Conservation (phyloP, 1,284 basidiomycete genomes). For the Melanopsichium pennsylvanicum region DNA sequence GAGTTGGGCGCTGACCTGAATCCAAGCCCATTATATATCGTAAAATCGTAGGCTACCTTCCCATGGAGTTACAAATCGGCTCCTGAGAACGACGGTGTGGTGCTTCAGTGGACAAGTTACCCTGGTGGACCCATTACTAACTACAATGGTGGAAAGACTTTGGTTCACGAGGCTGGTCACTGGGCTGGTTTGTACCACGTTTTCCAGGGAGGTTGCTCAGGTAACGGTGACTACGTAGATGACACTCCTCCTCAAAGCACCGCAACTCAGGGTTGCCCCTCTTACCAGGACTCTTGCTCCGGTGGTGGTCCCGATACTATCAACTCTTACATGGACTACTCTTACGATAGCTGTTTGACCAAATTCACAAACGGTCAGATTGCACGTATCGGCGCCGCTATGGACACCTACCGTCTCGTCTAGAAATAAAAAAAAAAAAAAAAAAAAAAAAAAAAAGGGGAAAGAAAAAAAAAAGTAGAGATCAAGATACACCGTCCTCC, state of each 20-base stretch:
- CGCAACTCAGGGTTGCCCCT: slow-evolving; percentile 38
- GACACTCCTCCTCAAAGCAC: slow-evolving; percentile 68
- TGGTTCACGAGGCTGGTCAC: slow-evolving; percentile 70
- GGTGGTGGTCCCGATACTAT: slow-evolving; percentile 35
- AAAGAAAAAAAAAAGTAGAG: too few species aligned
- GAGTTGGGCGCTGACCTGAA: too few species aligned
- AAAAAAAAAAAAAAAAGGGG: too few species aligned
- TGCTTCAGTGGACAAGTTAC: slow-evolving; percentile 17
- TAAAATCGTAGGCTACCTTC: slow-evolving; percentile 70
- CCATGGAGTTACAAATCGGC: slow-evolving; percentile 54
- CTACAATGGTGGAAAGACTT: slow-evolving; percentile 71
- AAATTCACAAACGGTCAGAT: slow-evolving; percentile 26
- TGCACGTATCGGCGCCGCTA: slow-evolving; percentile 9
- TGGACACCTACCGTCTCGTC: slow-evolving; percentile 29
- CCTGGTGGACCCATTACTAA: slow-evolving; percentile 69
- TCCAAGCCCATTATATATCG: too few species aligned
- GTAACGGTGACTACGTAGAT: slow-evolving; percentile 70
- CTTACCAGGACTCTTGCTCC: slow-evolving; percentile 38
- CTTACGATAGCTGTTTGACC: slow-evolving; percentile 12
- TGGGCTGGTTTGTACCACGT: slow-evolving; percentile 71
- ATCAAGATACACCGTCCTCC: too few species aligned
- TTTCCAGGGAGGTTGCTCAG: slow-evolving; percentile 72
- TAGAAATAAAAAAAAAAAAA: too few species aligned
- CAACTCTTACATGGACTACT: slow-evolving; percentile 46
- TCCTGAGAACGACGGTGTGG: slow-evolving; percentile 66